phyloP scores from a whole-genome alignment of 768 basidiomycete species.

The Boletus sp. region DNA sequence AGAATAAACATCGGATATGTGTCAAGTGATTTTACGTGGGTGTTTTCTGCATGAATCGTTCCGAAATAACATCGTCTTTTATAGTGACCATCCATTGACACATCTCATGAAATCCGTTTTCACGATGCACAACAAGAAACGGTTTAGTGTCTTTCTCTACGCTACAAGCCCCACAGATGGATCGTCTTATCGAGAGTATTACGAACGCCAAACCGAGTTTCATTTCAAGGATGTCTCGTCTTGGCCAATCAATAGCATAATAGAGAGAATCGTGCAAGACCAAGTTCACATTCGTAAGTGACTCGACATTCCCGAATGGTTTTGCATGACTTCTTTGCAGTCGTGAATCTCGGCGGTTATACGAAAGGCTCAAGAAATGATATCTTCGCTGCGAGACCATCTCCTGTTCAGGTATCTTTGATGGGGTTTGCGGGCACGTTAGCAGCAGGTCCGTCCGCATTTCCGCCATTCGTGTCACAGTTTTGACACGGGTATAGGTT shows the following conservation, averaged over 20 bases:
- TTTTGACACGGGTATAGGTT: constrained; percentile 29
- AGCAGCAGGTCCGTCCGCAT: constrained; percentile 29
- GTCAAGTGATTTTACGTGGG: constrained; percentile 46
- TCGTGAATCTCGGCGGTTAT: constrained; percentile 47
- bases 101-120: constrained; percentile 54
- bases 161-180: constrained; percentile 48
- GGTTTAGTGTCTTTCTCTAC: constrained; percentile 44
- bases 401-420: constrained; percentile 46
- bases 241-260: constrained; percentile 35
- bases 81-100: constrained; percentile 48
- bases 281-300: constrained; percentile 45
- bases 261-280: constrained; percentile 39
- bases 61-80: not conserved
- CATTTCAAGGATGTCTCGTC: constrained; percentile 42
- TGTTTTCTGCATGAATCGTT: not conserved
- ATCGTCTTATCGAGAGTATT: constrained; percentile 41
- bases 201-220: constrained; percentile 36
- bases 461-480: not conserved
- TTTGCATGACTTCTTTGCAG: constrained; percentile 20
- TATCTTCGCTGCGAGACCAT: constrained; percentile 47
- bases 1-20: constrained; percentile 48
- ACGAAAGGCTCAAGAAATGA: constrained; percentile 53
- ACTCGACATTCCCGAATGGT: not conserved
- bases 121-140: constrained; percentile 37
- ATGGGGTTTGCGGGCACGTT: constrained; percentile 53